Evolutionary conservation across 2,329 filamentous ascomycete genomes (phyloP).

Genomic region (Pseudocercospora pini-densiflorae): DNA sequence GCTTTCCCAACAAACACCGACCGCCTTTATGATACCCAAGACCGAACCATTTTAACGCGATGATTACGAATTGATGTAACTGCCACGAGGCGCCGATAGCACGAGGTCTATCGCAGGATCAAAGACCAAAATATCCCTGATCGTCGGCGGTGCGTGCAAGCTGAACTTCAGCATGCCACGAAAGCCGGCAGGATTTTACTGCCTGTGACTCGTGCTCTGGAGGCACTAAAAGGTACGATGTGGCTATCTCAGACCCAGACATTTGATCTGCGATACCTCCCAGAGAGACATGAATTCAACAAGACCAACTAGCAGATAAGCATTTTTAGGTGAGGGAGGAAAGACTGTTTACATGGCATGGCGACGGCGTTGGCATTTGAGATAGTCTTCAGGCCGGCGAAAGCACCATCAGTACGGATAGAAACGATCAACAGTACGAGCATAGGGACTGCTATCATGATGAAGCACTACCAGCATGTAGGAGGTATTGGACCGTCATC

Average conservation of each 20-base stretch:
- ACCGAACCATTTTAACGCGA: background rate
- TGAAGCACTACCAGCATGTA: background rate
- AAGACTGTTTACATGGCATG: background rate
- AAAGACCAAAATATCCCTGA: background rate
- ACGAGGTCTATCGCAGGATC: background rate
- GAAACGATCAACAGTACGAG: background rate
- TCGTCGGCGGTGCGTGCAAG: background rate
- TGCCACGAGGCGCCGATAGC: background rate
- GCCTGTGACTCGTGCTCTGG: background rate
- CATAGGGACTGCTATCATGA: background rate
- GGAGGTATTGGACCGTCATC: background rate
- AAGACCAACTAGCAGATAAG: background rate
- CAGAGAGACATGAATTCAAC: background rate
- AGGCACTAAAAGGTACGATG: no score
- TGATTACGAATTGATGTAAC: background rate
- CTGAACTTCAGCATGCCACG: background rate
- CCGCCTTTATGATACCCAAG: slow-evolving; percentile 2
- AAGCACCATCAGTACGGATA: background rate
- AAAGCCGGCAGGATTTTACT: background rate
- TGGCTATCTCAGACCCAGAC: no score
- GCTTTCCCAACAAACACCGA: background rate
- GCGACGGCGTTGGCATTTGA: background rate
- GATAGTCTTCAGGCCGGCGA: background rate
- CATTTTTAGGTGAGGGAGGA: background rate
- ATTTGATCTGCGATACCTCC: background rate